Percentiles rank a stretch among this genome's conserved stretches.
These are phyloP conservation scores for Tilletia indica DNA, from an alignment of 1,284 basidiomycete species.

Conservation along the genomic window DNA sequence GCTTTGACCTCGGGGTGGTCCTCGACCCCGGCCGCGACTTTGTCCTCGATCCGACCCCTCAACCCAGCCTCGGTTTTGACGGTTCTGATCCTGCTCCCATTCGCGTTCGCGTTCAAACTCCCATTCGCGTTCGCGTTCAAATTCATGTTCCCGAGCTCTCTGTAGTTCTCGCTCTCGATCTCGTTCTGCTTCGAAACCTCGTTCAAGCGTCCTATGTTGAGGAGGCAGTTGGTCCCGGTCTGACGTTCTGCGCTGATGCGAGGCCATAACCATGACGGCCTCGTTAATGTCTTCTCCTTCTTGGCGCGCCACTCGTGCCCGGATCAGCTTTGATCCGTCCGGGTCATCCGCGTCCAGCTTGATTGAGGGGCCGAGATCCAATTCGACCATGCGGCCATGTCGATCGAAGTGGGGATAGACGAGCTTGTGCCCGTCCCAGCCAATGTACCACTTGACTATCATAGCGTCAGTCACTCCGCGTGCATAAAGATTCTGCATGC, in stretches of 20 bases:
- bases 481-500: constrained; percentile 47
- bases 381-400: constrained; percentile 30
- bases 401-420: constrained; percentile 41
- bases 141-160: not conserved
- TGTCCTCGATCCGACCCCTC: too few species aligned
- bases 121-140: not conserved
- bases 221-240: not conserved
- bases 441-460: constrained; percentile 49
- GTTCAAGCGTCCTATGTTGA: too few species aligned
- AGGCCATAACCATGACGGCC: not conserved
- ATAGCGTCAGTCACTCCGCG: constrained; percentile 53
- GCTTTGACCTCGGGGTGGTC: too few species aligned
- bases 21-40: too few species aligned
- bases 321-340: constrained; percentile 42
- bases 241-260: constrained; percentile 1
- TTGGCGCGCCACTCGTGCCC: constrained; percentile 17
- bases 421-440: constrained; percentile 51
- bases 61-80: too few species aligned
- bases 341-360: constrained; percentile 41
- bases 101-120: not conserved
- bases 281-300: not conserved
- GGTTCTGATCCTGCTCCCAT: not conserved
- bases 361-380: constrained; percentile 39
- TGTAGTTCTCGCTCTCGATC: too few species aligned
- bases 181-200: too few species aligned